Conservation (phyloP, 169 alveolate genomes). For the Hepatocystis sp. region DNA sequence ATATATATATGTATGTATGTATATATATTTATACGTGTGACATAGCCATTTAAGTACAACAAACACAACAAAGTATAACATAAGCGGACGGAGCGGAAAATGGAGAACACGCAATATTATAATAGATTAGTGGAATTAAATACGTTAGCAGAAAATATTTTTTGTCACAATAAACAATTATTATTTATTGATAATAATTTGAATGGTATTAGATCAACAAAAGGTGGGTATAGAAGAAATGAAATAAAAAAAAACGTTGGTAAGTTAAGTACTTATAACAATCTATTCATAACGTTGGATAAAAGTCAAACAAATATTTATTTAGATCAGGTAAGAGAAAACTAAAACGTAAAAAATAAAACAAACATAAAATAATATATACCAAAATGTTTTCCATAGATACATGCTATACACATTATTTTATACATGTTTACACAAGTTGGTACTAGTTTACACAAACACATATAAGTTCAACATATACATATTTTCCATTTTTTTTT, state of each 20-base stretch:
- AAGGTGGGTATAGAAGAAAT: constrained; percentile 55
- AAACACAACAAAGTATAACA: no score
- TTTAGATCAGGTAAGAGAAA: constrained; percentile 45
- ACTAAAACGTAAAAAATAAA: constrained; percentile 5
- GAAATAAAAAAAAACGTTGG: constrained; percentile 25
- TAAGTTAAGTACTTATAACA: constrained; percentile 21
- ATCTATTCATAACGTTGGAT: constrained; percentile 30
- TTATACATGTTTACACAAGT: no score
- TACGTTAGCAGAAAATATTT: constrained; percentile 40
- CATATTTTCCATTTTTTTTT: no score
- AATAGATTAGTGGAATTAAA: constrained; percentile 48
- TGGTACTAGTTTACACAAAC: no score
- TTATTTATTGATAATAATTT: constrained; percentile 49
- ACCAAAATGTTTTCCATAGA: no score
- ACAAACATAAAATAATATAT: background rate
- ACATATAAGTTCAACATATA: no score
- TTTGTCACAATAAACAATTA: constrained; percentile 44
- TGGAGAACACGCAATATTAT: constrained; percentile 64
- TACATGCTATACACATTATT: no score
- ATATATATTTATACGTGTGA: background rate
- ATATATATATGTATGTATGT: constrained; percentile 9
- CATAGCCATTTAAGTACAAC: no score
- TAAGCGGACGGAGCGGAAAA: no score
- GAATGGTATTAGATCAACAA: constrained; percentile 42
- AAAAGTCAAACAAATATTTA: constrained; percentile 33